These are phyloP conservation scores for Nymphaea thermarum DNA, from an alignment of 164 flowering plant species.

Conservation along the genomic window DNA sequence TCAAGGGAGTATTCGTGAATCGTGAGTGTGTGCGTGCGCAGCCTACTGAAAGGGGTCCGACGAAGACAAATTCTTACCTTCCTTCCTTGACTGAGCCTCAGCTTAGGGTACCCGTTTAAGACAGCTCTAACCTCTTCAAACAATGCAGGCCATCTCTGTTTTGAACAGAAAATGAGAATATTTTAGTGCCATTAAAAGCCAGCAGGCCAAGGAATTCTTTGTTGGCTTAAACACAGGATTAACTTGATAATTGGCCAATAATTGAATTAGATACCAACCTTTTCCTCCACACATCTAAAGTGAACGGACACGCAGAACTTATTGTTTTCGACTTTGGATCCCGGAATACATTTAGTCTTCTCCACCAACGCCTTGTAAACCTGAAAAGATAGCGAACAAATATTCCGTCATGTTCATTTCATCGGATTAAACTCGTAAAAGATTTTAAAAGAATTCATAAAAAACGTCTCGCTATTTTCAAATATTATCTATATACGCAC, in stretches of 20 bases:
- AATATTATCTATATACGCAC: not conserved
- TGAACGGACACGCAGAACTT: slow-evolving; percentile 90
- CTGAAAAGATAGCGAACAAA: slow-evolving; percentile 16
- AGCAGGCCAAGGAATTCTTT: not conserved
- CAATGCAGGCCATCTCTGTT: slow-evolving; percentile 64
- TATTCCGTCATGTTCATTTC: too few species aligned
- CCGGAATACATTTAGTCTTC: slow-evolving; percentile 57
- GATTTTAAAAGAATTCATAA: too few species aligned
- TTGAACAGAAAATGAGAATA: too few species aligned
- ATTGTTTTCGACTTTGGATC: slow-evolving; percentile 85
- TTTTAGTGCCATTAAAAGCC: not conserved
- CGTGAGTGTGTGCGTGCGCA: too few species aligned
- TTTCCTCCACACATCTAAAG: slow-evolving; percentile 84
- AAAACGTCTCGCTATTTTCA: too few species aligned
- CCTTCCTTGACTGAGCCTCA: slow-evolving; percentile 61
- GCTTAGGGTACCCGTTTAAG: slow-evolving; percentile 55
- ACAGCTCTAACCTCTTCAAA: slow-evolving; percentile 60
- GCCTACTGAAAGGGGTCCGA: too few species aligned
- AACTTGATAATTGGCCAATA: not conserved
- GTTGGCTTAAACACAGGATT: too few species aligned
- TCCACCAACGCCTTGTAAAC: slow-evolving; percentile 53
- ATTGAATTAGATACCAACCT: slow-evolving; percentile 26
- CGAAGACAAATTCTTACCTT: slow-evolving; percentile 27
- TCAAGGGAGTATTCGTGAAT: too few species aligned
- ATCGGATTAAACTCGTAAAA: too few species aligned